These are phyloP conservation scores for Fusarium abutilonis DNA, from an alignment of 2,329 filamentous ascomycete species.

Conservation along the genomic window DNA sequence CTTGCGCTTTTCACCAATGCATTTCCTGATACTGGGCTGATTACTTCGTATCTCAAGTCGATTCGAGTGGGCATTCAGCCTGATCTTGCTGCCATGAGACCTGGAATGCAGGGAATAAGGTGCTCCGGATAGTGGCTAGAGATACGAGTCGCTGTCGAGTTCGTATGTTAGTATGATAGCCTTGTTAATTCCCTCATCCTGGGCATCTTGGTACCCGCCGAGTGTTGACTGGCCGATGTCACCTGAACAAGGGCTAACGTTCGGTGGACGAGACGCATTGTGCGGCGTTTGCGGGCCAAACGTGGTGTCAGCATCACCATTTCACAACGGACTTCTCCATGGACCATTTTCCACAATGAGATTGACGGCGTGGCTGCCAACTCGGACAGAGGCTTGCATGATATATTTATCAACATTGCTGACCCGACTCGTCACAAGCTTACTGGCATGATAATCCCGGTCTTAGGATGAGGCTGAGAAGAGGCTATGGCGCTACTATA, in stretches of 20 bases:
- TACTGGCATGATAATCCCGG: slow-evolving; percentile 4
- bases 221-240: slow-evolving; percentile 26
- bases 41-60: not conserved
- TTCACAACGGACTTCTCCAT: slow-evolving; percentile 16
- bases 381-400: slow-evolving; percentile 21
- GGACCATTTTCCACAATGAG: slow-evolving; percentile 8
- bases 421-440: not conserved
- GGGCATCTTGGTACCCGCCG: slow-evolving; percentile 33
- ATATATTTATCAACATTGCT: slow-evolving; percentile 29
- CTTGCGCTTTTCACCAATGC: not conserved
- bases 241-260: slow-evolving; percentile 22
- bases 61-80: slow-evolving; percentile 24
- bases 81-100: slow-evolving; percentile 26
- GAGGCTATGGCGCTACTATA: slow-evolving; percentile 11
- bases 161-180: slow-evolving; percentile 29
- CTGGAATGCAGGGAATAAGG: slow-evolving; percentile 23
- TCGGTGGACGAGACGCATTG: slow-evolving; percentile 11
- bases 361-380: slow-evolving; percentile 13
- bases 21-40: slow-evolving; percentile 1
- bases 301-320: not conserved
- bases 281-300: slow-evolving; percentile 5
- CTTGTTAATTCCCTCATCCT: slow-evolving; percentile 35
- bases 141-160: slow-evolving; percentile 30
- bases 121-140: slow-evolving; percentile 16
- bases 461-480: slow-evolving; percentile 16